Evolutionary conservation across 108 stramenopile genomes (phyloP).

Genomic region (Cyclotella sp.): DNA sequence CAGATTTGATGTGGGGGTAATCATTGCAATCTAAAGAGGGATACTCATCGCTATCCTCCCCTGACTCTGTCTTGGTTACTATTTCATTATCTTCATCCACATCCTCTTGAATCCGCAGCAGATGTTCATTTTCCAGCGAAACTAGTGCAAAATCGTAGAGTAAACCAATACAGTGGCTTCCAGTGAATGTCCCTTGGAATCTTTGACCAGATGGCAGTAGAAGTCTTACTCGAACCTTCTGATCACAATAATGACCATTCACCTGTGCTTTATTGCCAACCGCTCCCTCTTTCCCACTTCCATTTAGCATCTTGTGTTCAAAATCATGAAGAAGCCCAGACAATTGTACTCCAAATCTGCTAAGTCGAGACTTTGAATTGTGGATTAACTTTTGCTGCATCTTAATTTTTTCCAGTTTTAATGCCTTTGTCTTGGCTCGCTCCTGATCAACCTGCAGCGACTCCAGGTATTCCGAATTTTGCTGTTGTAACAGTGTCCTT

Average conservation of each 20-base stretch:
- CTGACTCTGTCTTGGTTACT: background rate
- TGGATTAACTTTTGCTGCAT: conserved; percentile 11
- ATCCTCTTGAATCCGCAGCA: conserved; percentile 18
- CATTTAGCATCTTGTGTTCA: background rate
- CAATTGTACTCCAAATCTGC: conserved; percentile 8
- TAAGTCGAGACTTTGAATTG: conserved; percentile 23
- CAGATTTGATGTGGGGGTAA: conserved; percentile 11
- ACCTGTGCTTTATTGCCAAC: background rate
- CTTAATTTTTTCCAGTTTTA: conserved; percentile 6
- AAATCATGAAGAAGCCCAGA: conserved; percentile 19
- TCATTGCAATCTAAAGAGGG: background rate
- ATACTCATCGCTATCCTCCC: background rate
- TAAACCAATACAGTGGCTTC: conserved; percentile 31
- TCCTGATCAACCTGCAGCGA: conserved; percentile 37
- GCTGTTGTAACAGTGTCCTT: conserved; percentile 28
- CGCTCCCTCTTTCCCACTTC: background rate
- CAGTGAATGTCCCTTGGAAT: conserved; percentile 19
- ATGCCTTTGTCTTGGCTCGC: conserved; percentile 12
- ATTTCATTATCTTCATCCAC: background rate
- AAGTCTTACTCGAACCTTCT: conserved; percentile 29
- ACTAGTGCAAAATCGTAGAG: conserved; percentile 44
- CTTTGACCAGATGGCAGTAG: conserved; percentile 38
- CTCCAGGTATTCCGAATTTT: conserved; percentile 41
- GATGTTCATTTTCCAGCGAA: conserved; percentile 17
- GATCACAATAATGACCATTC: background rate